These are phyloP conservation scores for Gossypium davidsonii DNA, from an alignment of 441 rosid genomes.

Conservation along the genomic window DNA sequence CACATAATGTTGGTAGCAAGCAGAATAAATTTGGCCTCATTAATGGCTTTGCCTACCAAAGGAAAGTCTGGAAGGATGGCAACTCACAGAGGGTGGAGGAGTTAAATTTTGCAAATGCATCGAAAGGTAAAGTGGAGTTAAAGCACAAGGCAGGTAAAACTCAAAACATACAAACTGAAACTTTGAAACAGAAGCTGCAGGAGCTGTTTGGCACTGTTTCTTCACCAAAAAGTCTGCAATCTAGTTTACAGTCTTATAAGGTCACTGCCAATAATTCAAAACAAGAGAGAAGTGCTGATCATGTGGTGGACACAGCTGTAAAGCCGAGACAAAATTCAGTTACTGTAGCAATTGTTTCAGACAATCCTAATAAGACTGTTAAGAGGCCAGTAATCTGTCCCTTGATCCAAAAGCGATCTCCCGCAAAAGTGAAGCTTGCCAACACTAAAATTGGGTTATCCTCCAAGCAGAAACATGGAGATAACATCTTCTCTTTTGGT, in stretches of 20 bases:
- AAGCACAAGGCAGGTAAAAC: conserved; percentile 32
- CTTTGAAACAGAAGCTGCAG: conserved; percentile 67
- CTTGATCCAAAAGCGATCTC: conserved; percentile 37
- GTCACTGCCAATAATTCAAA: conserved; percentile 27
- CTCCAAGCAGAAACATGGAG: conserved; percentile 32
- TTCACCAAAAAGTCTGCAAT: conserved; percentile 50
- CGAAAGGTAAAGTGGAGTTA: conserved; percentile 28
- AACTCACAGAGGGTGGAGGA: conserved; percentile 33
- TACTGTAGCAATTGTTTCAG: conserved; percentile 73
- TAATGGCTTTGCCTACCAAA: conserved; percentile 30
- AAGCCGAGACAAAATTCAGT: conserved; percentile 56
- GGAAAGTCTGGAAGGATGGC: conserved; percentile 29
- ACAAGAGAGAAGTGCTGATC: conserved; percentile 25
- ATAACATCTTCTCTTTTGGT: conserved; percentile 44
- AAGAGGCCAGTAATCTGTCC: conserved; percentile 62
- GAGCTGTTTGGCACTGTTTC: conserved; percentile 67
- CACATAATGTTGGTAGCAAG: conserved; percentile 29
- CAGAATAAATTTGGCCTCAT: conserved; percentile 27
- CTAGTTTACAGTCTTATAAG: conserved; percentile 34
- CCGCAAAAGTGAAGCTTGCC: conserved; percentile 8
- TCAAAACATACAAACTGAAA: conserved; percentile 41
- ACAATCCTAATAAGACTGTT: conserved; percentile 41
- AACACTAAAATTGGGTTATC: conserved; percentile 19
- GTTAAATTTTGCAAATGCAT: conserved; percentile 36
- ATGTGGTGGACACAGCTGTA: conserved; percentile 24